Evolutionary conservation across 441 rosid species (phyloP).

Genomic region (Aquilaria agallochum): DNA sequence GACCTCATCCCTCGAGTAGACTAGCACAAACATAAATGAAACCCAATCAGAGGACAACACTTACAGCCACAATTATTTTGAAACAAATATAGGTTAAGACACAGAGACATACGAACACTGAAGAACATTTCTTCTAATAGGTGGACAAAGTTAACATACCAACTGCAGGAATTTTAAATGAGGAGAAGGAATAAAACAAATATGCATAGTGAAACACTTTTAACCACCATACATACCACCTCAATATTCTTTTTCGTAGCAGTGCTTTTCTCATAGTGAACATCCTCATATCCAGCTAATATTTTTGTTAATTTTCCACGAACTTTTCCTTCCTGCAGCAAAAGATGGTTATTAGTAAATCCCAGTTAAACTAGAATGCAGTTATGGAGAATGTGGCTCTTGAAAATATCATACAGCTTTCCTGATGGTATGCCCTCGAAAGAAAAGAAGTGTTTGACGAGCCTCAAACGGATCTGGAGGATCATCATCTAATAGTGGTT

Average conservation of each 20-base stretch:
- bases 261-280: conserved; percentile 52
- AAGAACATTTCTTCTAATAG: too few species aligned
- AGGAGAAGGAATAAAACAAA: too few species aligned
- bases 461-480: conserved; percentile 51
- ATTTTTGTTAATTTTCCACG: conserved; percentile 61
- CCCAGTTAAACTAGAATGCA: conserved; percentile 6
- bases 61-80: background rate
- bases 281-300: conserved; percentile 53
- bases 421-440: conserved; percentile 78
- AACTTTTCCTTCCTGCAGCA: conserved; percentile 68
- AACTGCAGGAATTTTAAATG: too few species aligned
- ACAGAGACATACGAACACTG: too few species aligned
- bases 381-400: background rate
- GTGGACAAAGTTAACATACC: too few species aligned
- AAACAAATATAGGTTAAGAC: background rate
- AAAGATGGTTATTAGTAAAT: conserved; percentile 5
- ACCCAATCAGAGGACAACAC: background rate
- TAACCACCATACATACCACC: conserved; percentile 40
- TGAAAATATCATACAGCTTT: conserved; percentile 47
- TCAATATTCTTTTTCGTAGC: conserved; percentile 64
- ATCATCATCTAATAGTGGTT: conserved; percentile 47
- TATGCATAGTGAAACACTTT: background rate
- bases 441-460: conserved; percentile 72
- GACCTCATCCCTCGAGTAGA: conserved; percentile 81
- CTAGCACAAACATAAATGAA: conserved; percentile 29